phyloP scores from a whole-genome alignment of 495 filamentous ascomycete species.

The Aspergillus biplanus region DNA sequence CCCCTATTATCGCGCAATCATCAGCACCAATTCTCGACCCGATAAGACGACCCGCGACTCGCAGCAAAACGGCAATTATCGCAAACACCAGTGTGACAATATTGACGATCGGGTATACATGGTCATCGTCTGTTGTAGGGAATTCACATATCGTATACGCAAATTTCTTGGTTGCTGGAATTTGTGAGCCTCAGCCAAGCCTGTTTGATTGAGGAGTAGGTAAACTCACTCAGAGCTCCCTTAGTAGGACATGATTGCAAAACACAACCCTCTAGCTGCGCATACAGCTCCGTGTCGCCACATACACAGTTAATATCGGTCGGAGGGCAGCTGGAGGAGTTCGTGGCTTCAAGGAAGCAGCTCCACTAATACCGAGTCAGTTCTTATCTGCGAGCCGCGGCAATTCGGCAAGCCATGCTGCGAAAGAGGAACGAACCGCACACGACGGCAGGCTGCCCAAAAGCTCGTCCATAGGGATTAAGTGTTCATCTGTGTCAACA shows the following conservation, averaged over 20 bases:
- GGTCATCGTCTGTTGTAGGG: not conserved
- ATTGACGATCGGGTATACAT: not conserved
- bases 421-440: not conserved
- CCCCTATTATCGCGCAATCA: not conserved
- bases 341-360: slow-evolving; percentile 1
- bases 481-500: not conserved
- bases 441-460: slow-evolving; percentile 4
- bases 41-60: slow-evolving; percentile 10
- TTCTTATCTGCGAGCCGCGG: not conserved
- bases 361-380: not conserved
- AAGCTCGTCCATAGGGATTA: slow-evolving; percentile 1
- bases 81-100: not conserved
- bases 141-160: slow-evolving; percentile 8
- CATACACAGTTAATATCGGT: slow-evolving; percentile 12
- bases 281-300: not conserved
- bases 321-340: not conserved
- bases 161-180: not conserved
- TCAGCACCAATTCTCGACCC: slow-evolving; percentile 5
- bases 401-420: not conserved
- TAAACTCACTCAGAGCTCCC: not conserved
- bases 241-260: slow-evolving; percentile 2
- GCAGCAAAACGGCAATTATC: slow-evolving; percentile 2
- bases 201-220: not conserved
- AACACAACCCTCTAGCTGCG: not conserved
- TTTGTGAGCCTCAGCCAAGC: not conserved